phyloP scores from a whole-genome alignment of 805 yeast genomes.

The Wickerhamiella azymoides region DNA sequence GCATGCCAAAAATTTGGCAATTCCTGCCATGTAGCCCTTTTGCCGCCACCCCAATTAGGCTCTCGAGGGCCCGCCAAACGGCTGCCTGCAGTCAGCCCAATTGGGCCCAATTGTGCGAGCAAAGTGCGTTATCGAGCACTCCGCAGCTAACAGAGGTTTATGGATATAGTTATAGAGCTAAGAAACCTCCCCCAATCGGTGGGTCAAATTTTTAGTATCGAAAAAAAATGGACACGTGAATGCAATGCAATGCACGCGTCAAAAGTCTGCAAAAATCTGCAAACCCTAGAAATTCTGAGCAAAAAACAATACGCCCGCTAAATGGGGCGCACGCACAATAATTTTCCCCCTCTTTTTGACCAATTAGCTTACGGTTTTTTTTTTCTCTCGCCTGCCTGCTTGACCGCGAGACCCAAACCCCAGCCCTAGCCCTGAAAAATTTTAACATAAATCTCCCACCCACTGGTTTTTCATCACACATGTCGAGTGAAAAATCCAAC shows the following conservation, averaged over 20 bases:
- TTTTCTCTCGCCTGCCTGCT: not conserved
- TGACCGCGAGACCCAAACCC: not conserved
- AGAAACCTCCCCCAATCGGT: too few relatives aligned
- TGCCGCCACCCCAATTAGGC: not conserved
- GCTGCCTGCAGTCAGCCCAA: too few relatives aligned
- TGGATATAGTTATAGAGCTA: too few relatives aligned
- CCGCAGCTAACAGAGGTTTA: too few relatives aligned
- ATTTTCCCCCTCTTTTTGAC: too few relatives aligned
- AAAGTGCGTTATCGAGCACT: too few relatives aligned
- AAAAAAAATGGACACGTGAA: not conserved
- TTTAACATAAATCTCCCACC: conserved; percentile 11
- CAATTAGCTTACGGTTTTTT: not conserved
- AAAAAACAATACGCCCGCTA: too few relatives aligned
- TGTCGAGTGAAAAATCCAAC: conserved; percentile 21
- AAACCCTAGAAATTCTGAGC: too few relatives aligned
- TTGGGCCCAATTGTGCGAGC: too few relatives aligned
- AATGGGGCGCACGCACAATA: too few relatives aligned
- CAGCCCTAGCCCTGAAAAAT: conserved; percentile 8
- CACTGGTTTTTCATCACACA: conserved; percentile 2
- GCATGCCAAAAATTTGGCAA: not conserved
- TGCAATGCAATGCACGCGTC: not conserved
- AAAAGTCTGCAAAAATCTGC: not conserved
- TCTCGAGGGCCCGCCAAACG: not conserved
- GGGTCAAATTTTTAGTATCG: too few relatives aligned
- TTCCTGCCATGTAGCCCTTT: not conserved